Conservation (phyloP, 208 protist species). For the Wallacemonas collosoma region DNA sequence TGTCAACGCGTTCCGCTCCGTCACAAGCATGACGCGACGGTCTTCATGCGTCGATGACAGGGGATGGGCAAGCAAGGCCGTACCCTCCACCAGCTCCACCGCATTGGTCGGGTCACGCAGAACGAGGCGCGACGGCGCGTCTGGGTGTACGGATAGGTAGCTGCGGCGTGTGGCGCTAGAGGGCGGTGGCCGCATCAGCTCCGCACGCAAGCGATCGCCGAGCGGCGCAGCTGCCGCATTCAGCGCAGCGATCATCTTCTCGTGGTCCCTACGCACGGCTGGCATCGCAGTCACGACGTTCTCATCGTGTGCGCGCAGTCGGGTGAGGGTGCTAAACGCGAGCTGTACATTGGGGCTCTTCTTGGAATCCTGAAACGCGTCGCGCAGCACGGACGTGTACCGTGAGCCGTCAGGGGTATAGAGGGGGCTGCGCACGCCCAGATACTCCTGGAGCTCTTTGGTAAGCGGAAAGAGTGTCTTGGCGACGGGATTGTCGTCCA, state of each 20-base stretch:
- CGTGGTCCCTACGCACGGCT: slow-evolving; percentile 50
- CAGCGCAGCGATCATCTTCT: slow-evolving; percentile 39
- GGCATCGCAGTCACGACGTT: slow-evolving; percentile 57
- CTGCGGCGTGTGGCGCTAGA: slow-evolving; percentile 16
- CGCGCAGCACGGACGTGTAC: slow-evolving; percentile 59
- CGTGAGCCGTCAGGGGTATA: slow-evolving; percentile 54
- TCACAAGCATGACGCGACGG: slow-evolving; percentile 80
- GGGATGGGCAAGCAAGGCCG: slow-evolving; percentile 77
- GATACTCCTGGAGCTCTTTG: slow-evolving; percentile 60
- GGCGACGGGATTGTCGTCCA: slow-evolving; percentile 64
- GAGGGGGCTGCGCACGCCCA: slow-evolving; percentile 43
- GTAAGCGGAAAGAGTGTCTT: slow-evolving; percentile 77
- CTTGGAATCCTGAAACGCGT: slow-evolving; percentile 49
- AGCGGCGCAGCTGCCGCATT: slow-evolving; percentile 28
- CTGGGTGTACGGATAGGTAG: slow-evolving; percentile 44
- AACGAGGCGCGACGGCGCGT: slow-evolving; percentile 51
- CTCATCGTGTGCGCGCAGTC: slow-evolving; percentile 69
- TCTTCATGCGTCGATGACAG: slow-evolving; percentile 82
- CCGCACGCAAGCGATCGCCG: slow-evolving; percentile 46
- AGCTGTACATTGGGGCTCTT: slow-evolving; percentile 47
- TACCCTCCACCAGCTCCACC: slow-evolving; percentile 63
- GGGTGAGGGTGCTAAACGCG: slow-evolving; percentile 75
- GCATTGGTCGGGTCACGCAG: slow-evolving; percentile 34
- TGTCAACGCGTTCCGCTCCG: slow-evolving; percentile 57
- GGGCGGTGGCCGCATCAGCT: slow-evolving; percentile 25